Percentiles rank a stretch among this genome's conserved stretches.
These are phyloP conservation scores for Mercurialis annua DNA, from an alignment of 345 rosid genomes.

Conservation along the genomic window DNA sequence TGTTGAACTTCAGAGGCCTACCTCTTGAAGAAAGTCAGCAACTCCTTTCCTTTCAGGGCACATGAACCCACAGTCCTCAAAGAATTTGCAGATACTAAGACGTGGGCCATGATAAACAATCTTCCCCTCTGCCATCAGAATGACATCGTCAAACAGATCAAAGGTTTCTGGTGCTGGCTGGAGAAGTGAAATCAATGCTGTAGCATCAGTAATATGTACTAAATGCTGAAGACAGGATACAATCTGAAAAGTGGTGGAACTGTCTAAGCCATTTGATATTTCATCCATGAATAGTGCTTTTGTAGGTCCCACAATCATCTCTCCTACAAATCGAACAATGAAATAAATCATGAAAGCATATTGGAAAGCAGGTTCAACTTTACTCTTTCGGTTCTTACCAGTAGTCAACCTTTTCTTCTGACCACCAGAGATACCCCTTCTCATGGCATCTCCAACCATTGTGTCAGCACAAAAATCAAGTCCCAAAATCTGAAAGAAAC, in stretches of 20 bases:
- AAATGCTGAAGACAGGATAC: constrained; percentile 51
- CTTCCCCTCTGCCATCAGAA: constrained; percentile 60
- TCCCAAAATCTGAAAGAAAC: constrained; percentile 35
- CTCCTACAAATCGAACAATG: constrained; percentile 46
- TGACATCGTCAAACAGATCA: constrained; percentile 58
- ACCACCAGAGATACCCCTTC: constrained; percentile 43
- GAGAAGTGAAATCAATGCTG: constrained; percentile 56
- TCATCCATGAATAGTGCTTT: constrained; percentile 71
- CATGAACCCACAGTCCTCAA: constrained; percentile 57
- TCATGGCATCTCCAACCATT: constrained; percentile 37
- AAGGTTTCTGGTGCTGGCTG: constrained; percentile 69
- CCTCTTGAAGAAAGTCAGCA: constrained; percentile 69
- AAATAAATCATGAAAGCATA: neutral
- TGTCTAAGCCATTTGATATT: constrained; percentile 65
- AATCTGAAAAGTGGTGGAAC: constrained; percentile 66
- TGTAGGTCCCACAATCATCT: constrained; percentile 65
- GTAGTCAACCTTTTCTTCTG: constrained; percentile 42
- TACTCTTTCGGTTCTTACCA: constrained; percentile 16
- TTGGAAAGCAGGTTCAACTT: neutral
- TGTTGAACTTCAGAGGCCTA: neutral
- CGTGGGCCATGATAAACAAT: constrained; percentile 61
- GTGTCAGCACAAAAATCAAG: constrained; percentile 40
- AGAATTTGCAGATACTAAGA: constrained; percentile 32
- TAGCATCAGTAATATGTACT: constrained; percentile 54
- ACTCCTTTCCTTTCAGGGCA: constrained; percentile 64